These are phyloP conservation scores for Apostasia shenzhenica DNA, from an alignment of 106 monocot genomes.

Conservation along the genomic window DNA sequence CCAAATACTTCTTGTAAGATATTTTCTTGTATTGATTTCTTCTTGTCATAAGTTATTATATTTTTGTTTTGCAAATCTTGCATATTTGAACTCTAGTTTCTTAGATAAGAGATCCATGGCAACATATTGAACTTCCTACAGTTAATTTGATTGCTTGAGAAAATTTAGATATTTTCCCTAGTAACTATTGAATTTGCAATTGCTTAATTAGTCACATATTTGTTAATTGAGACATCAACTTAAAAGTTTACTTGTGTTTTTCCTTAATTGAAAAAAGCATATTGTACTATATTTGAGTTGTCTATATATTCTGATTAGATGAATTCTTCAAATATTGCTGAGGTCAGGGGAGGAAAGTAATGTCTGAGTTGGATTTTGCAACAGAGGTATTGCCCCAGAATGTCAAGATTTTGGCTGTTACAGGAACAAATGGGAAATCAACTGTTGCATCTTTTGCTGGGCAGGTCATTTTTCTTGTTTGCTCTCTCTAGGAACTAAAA, in stretches of 20 bases:
- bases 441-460: conserved; percentile 42
- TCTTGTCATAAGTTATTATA: no score
- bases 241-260: background rate
- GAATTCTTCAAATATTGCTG: background rate
- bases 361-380: conserved; percentile 56
- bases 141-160: no score
- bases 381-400: conserved; percentile 29
- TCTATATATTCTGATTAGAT: background rate
- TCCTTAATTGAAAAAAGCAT: background rate
- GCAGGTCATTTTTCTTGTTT: conserved; percentile 19
- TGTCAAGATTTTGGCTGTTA: conserved; percentile 40
- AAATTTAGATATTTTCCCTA: no score
- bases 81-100: no score
- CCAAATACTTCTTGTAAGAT: background rate
- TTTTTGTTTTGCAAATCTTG: no score
- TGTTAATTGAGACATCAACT: background rate
- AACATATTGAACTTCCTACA: no score
- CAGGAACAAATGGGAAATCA: conserved; percentile 52
- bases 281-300: background rate
- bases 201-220: background rate
- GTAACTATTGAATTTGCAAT: no score
- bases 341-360: conserved; percentile 30
- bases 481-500: background rate
- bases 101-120: no score
- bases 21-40: no score